Conservation (phyloP, 345 rosid genomes). For the Anastatica hierochuntica region DNA sequence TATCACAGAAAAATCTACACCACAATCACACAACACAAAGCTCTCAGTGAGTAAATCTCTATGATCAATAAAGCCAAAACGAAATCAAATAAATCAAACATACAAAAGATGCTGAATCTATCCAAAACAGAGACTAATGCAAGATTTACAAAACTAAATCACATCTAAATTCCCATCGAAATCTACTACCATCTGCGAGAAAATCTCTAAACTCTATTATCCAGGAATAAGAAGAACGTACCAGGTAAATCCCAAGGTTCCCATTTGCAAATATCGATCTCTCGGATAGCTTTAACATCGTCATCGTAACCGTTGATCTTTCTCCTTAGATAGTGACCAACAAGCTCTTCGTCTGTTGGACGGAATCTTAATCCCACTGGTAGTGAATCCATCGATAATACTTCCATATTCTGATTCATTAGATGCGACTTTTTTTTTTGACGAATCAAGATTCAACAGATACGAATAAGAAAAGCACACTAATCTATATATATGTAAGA, state of each 20-base stretch:
- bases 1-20: slow-evolving; percentile 53
- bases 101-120: too few relatives aligned
- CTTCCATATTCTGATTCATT: slow-evolving; percentile 38
- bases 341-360: slow-evolving; percentile 79
- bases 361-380: slow-evolving; percentile 87
- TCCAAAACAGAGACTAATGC: too few relatives aligned
- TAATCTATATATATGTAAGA: neutral
- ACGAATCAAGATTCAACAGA: slow-evolving; percentile 19
- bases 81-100: too few relatives aligned
- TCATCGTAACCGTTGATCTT: slow-evolving; percentile 66
- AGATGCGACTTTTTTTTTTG: slow-evolving; percentile 1
- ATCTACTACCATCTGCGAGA: too few relatives aligned
- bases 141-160: too few relatives aligned
- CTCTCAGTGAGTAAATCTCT: too few relatives aligned
- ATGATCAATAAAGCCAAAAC: too few relatives aligned
- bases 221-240: slow-evolving; percentile 14
- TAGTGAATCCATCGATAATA: slow-evolving; percentile 39
- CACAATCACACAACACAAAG: too few relatives aligned
- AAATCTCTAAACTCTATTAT: too few relatives aligned
- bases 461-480: neutral
- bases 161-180: too few relatives aligned
- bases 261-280: slow-evolving; percentile 77
- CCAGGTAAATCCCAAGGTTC: slow-evolving; percentile 99
- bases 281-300: slow-evolving; percentile 53
- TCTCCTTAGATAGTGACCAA: slow-evolving; percentile 51